Conservation (phyloP, 495 filamentous ascomycete species). For the Penicilliopsis zonata region DNA sequence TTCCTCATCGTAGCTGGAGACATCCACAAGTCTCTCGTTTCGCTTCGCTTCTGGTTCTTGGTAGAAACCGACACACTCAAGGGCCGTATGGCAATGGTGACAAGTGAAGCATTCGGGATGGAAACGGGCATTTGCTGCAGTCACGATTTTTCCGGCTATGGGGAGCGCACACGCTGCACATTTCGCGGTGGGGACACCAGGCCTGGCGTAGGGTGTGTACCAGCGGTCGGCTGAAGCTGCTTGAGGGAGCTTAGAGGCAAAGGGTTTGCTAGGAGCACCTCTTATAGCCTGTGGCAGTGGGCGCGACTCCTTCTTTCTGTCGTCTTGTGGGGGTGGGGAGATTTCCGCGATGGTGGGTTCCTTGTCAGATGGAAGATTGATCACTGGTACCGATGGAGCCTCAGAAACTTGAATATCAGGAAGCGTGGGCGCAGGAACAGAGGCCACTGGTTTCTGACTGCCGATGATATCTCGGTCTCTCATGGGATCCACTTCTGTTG, state of each 20-base stretch:
- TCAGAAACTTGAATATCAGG: conserved; percentile 45
- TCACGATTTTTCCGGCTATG: conserved; percentile 85
- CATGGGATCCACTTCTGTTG: conserved; percentile 24
- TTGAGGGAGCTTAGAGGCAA: conserved; percentile 10
- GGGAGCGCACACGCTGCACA: conserved; percentile 75
- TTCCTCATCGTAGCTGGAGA: conserved; percentile 45
- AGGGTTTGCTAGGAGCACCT: conserved; percentile 6
- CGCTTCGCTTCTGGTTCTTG: conserved; percentile 70
- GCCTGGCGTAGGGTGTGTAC: conserved; percentile 35
- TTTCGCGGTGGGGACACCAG: conserved; percentile 54
- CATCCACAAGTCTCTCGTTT: conserved; percentile 50
- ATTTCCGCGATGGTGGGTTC: conserved; percentile 30
- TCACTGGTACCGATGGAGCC: conserved; percentile 44
- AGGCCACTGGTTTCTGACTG: conserved; percentile 4
- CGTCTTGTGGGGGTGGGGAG: conserved; percentile 3
- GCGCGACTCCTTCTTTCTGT: conserved; percentile 9
- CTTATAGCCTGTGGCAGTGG: conserved; percentile 12
- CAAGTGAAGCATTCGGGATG: conserved; percentile 92
- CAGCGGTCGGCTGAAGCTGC: conserved; percentile 19
- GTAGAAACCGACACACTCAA: conserved; percentile 94
- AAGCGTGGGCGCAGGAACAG: conserved; percentile 21
- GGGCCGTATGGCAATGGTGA: conserved; percentile 71
- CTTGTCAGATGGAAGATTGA: conserved; percentile 46
- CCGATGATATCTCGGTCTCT: conserved; percentile 6
- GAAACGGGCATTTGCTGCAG: conserved; percentile 68